These are phyloP conservation scores for Talaromyces trachyspermus DNA, from an alignment of 495 filamentous ascomycete genomes.

Conservation along the genomic window DNA sequence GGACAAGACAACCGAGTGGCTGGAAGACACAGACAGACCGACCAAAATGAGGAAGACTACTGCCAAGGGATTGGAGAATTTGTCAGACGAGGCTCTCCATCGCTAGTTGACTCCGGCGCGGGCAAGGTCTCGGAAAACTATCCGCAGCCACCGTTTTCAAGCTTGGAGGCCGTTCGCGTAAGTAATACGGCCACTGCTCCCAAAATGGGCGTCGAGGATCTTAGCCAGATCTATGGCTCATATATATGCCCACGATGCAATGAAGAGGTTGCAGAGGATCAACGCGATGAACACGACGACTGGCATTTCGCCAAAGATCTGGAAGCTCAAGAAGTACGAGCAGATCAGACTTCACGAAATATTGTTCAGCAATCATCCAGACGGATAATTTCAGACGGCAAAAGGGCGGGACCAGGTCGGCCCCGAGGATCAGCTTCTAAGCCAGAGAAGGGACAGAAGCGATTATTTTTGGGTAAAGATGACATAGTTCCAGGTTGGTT, in stretches of 20 bases:
- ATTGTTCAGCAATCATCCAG: slow-evolving; percentile 14
- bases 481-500: neutral
- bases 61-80: slow-evolving; percentile 27
- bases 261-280: slow-evolving; percentile 42
- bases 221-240: slow-evolving; percentile 16
- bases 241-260: slow-evolving; percentile 64
- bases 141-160: neutral
- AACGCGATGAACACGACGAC: slow-evolving; percentile 74
- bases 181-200: neutral
- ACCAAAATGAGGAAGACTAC: slow-evolving; percentile 30
- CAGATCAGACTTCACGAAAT: slow-evolving; percentile 19
- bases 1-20: neutral
- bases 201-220: neutral
- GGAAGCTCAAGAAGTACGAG: slow-evolving; percentile 50
- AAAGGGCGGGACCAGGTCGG: slow-evolving; percentile 14
- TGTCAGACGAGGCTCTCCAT: slow-evolving; percentile 17
- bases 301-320: slow-evolving; percentile 94
- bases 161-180: neutral
- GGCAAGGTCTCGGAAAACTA: neutral
- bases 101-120: neutral
- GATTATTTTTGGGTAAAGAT: slow-evolving; percentile 53
- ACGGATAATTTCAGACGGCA: slow-evolving; percentile 10
- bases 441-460: slow-evolving; percentile 71
- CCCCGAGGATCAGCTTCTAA: slow-evolving; percentile 27
- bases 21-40: neutral